Conservation (phyloP, 176 grass and related monocot genomes). For the Hordeum vulgare region DNA sequence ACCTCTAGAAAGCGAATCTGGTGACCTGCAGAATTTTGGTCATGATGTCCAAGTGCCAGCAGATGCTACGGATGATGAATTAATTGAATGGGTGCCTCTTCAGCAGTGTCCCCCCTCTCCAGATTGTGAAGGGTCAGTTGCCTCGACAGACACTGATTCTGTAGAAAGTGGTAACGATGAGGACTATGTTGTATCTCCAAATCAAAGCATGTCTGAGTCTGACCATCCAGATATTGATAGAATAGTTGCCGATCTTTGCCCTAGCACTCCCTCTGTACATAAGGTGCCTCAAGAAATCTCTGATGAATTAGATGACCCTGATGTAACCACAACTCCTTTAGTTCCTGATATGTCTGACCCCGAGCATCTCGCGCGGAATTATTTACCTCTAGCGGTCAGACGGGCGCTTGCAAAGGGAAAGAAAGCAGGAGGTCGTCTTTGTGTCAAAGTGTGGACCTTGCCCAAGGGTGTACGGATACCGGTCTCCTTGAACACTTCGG, state of each 20-base stretch:
- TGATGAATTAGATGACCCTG: slow-evolving; percentile 1
- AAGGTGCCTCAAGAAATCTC: neutral
- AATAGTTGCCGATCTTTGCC: neutral
- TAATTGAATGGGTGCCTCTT: neutral
- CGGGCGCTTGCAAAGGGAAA: neutral
- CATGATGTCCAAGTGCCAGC: neutral
- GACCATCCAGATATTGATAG: neutral
- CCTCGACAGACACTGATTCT: neutral
- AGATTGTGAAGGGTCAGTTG: slow-evolving; percentile 4
- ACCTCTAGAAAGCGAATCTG: slow-evolving; percentile 1
- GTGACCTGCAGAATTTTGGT: slow-evolving; percentile 6
- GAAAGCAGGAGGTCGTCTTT: neutral
- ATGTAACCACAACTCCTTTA: neutral
- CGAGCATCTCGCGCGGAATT: slow-evolving; percentile 6
- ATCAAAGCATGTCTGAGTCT: neutral
- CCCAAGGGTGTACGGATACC: slow-evolving; percentile 15
- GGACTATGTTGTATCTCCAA: neutral
- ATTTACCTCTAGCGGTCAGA: slow-evolving; percentile 9
- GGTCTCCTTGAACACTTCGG: slow-evolving; percentile 27
- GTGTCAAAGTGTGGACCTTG: slow-evolving; percentile 37
- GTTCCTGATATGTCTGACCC: slow-evolving; percentile 17
- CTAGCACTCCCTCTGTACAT: neutral
- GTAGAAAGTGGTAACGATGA: neutral
- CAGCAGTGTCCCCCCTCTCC: neutral
- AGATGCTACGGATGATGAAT: neutral